phyloP scores from a whole-genome alignment of 2,329 filamentous ascomycete species.

The Colletotrichum tropicicola region DNA sequence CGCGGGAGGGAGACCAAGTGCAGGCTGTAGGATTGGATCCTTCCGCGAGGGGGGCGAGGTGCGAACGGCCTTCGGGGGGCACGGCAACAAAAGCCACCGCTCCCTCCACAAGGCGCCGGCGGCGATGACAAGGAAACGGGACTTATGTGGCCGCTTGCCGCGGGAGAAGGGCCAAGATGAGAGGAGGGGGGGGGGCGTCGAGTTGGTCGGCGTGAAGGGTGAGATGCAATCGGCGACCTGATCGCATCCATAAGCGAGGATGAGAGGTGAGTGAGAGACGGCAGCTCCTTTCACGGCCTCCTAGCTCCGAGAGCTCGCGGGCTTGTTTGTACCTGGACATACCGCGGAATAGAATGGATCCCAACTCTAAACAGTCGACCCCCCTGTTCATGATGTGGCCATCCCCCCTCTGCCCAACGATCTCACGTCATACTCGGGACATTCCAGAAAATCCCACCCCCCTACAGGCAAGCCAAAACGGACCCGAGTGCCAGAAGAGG shows the following conservation, averaged over 20 bases:
- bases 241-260: neutral
- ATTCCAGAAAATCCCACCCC: constrained; percentile 11
- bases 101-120: neutral
- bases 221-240: neutral
- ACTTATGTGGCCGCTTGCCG: neutral
- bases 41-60: too few relatives aligned
- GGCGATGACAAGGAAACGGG: neutral
- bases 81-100: neutral
- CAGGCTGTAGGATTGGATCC: too few relatives aligned
- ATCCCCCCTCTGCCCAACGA: neutral
- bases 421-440: constrained; percentile 28
- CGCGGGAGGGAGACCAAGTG: too few relatives aligned
- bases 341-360: too few relatives aligned
- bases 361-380: constrained; percentile 2
- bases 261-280: neutral
- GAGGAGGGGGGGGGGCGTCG: neutral
- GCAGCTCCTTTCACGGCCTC: neutral
- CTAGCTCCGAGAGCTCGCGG: neutral
- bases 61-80: too few relatives aligned
- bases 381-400: constrained; percentile 4
- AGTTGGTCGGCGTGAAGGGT: neutral
- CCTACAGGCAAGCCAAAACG: neutral
- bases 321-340: constrained; percentile 13
- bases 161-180: neutral
- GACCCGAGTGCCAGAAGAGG: neutral